Evolutionary conservation across 306 rosid species (phyloP), one percentile per base, ranked within the genome.

Genomic region (Rosa chinensis): DNA sequence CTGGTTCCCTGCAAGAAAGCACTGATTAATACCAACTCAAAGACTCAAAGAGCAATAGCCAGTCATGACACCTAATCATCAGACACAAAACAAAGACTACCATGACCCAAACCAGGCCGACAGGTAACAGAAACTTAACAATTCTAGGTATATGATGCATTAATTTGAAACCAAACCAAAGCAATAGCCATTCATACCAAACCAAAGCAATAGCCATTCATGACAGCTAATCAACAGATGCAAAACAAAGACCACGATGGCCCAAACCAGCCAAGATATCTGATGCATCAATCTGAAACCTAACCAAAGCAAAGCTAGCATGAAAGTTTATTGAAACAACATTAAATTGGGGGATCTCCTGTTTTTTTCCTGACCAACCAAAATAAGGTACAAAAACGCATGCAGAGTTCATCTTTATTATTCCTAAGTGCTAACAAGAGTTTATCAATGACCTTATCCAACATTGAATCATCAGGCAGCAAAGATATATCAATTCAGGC

Each of bases 1-100:
- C 73, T 23, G 77, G 75, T 44, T 64, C 84, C 83, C 89, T 86
- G 86, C 83, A 70, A 52, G 67, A 62, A 48, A 25, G 39, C 66
- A 61, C 49, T 8, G 45, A 61, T 4, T 17, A 77, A 67, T 28
- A 47, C 45, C 45, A 28, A 76, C 47, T 32, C 44, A 16, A 23
- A 1, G 44, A 76, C 47, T 32, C 28, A 16, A 23, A 1, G 44
- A 59, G 58, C 43, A 59, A 61, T 16, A 73, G 39, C 25, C 55
- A 9, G 18, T 14, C 45, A 75, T 16, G 23, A 58, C 43, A 58
- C 21, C 21, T 58, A 6, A n/a, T 25, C 58, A 61, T 61, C 70
- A 75, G 42, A 40, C 21, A 48, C 42, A 58, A 75, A 23, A 48
- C 10, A 25, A 43, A 23, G 2, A 14, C 17, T 13, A 4, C 8